Percentiles rank a stretch among this genome's conserved stretches.
Conservation (phyloP, 1,139 yeast species). For the Yamadazyma aaseri region DNA sequence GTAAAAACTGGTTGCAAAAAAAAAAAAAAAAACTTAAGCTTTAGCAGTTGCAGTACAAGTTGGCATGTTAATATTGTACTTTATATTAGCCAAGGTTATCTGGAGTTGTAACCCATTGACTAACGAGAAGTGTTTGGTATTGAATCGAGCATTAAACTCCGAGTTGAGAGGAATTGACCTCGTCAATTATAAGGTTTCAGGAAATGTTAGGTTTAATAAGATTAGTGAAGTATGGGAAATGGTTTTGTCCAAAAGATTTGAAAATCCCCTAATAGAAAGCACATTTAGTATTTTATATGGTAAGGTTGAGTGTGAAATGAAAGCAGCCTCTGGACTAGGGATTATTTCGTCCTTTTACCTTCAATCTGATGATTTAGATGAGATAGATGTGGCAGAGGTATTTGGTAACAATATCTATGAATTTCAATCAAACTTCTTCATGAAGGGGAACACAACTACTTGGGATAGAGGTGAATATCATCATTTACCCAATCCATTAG, state of each 20-base stretch:
- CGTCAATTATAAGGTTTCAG: conserved; percentile 6
- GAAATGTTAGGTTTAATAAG: conserved; percentile 11
- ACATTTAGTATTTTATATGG: conserved; percentile 42
- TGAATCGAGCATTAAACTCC: conserved; percentile 21
- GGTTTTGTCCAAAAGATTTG: conserved; percentile 26
- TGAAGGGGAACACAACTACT: conserved; percentile 43
- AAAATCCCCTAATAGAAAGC: conserved; percentile 40
- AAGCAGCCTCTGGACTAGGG: conserved; percentile 39
- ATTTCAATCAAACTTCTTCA: conserved; percentile 44
- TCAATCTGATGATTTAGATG: conserved; percentile 49
- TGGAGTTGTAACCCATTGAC: conserved; percentile 25
- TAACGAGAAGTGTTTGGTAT: conserved; percentile 23
- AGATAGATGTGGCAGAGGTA: conserved; percentile 45
- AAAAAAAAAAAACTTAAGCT: too few species aligned
- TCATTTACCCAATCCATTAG: conserved; percentile 20
- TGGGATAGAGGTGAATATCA: conserved; percentile 44
- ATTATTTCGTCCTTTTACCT: conserved; percentile 45
- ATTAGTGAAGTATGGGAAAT: conserved; percentile 13
- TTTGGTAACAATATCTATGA: conserved; percentile 38
- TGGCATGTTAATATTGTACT: not conserved
- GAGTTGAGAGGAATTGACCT: conserved; percentile 9
- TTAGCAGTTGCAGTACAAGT: too few species aligned
- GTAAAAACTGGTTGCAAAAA: too few species aligned
- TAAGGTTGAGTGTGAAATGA: conserved; percentile 39
- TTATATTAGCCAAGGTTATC: not conserved